These are phyloP conservation scores for Fusarium pininemorale DNA, from an alignment of 2,329 filamentous ascomycete genomes.

Conservation along the genomic window DNA sequence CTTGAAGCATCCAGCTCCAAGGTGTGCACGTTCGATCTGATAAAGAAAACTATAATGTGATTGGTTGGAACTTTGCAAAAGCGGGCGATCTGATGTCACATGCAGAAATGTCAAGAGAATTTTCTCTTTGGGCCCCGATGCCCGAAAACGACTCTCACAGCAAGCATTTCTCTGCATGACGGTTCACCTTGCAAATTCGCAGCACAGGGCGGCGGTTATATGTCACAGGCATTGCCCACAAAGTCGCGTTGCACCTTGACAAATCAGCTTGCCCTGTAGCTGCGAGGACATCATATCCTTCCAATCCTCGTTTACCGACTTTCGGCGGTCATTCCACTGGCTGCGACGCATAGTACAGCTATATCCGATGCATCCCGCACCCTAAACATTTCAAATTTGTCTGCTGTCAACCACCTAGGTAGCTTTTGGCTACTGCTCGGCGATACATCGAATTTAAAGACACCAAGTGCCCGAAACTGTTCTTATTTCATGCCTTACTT, in stretches of 20 bases:
- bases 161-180: constrained; percentile 15
- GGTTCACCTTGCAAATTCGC: constrained; percentile 20
- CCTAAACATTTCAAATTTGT: not conserved
- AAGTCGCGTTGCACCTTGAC: constrained; percentile 8
- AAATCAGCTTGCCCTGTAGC: constrained; percentile 33
- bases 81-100: constrained; percentile 40
- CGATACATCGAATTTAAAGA: not conserved
- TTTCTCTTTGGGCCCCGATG: constrained; percentile 28
- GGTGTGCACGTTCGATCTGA: constrained; percentile 40
- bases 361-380: not conserved
- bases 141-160: constrained; percentile 7
- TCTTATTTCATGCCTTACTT: not conserved
- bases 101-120: constrained; percentile 39
- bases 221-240: constrained; percentile 18
- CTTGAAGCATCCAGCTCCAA: constrained; percentile 1
- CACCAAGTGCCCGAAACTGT: not conserved
- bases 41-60: constrained; percentile 10
- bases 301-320: not conserved
- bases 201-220: constrained; percentile 33
- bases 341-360: not conserved
- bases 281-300: constrained; percentile 22
- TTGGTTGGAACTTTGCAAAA: constrained; percentile 16
- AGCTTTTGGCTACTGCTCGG: not conserved
- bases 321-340: not conserved
- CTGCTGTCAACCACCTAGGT: not conserved